phyloP scores from a whole-genome alignment of 257 asterid genomes.

The Ballota nigra region DNA sequence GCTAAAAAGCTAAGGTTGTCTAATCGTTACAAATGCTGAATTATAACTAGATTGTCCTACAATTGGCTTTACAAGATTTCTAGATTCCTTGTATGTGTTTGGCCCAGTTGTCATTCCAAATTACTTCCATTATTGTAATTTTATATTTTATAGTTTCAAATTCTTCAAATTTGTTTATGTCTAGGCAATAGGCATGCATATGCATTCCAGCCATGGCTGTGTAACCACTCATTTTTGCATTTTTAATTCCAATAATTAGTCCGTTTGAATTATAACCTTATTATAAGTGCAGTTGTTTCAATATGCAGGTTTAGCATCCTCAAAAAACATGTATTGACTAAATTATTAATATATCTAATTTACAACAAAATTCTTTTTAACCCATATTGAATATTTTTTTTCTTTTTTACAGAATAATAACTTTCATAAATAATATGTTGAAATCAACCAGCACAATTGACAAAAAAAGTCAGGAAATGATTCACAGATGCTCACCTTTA shows the following conservation, averaged over 20 bases:
- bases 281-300: not conserved
- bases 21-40: not conserved
- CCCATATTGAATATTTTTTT: no score
- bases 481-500: no score
- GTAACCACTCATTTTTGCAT: not conserved
- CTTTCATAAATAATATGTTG: no score
- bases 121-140: not conserved
- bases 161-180: not conserved
- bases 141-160: not conserved
- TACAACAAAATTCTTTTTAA: no score
- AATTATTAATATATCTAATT: no score
- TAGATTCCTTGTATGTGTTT: conserved; percentile 22
- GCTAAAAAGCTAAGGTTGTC: not conserved
- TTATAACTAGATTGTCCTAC: conserved; percentile 2
- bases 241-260: not conserved
- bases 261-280: not conserved
- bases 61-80: not conserved
- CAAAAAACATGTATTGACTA: not conserved
- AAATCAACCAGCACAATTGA: no score
- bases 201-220: not conserved
- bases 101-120: conserved; percentile 26
- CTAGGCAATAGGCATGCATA: not conserved
- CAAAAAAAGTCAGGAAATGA: no score
- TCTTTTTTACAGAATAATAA: no score
- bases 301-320: not conserved